Conservation (phyloP, 2,329 filamentous ascomycete genomes). For the Fusarium sp. region DNA sequence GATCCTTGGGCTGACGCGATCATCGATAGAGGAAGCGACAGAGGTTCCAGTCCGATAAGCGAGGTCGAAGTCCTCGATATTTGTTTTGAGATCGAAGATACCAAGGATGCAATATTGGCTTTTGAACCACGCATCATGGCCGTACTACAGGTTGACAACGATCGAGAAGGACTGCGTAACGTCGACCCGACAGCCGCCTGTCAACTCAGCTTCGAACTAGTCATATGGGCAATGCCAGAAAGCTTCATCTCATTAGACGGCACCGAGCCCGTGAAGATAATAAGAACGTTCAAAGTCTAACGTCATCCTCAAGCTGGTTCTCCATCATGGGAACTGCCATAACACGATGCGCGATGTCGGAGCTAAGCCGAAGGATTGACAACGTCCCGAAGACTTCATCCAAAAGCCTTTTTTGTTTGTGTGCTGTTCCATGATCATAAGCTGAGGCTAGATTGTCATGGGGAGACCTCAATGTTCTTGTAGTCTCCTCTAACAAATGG, state of each 20-base stretch:
- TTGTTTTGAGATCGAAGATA: not conserved
- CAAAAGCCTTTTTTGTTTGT: too few species aligned
- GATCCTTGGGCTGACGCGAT: not conserved
- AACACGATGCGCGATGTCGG: not conserved
- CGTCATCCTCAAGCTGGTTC: not conserved
- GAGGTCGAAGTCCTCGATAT: not conserved
- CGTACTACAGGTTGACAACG: not conserved
- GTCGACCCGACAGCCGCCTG: not conserved
- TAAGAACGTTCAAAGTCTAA: not conserved
- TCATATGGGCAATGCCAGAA: not conserved
- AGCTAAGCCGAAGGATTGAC: too few species aligned
- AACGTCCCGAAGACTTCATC: too few species aligned
- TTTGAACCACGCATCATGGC: not conserved
- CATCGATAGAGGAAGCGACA: not conserved
- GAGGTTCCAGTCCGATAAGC: not conserved
- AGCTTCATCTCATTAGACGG: not conserved
- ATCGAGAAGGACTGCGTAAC: not conserved
- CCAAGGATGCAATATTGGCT: not conserved
- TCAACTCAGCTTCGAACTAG: not conserved
- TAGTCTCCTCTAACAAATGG: too few species aligned
- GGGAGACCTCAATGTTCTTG: too few species aligned
- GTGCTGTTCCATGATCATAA: too few species aligned
- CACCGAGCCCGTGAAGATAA: fast-evolving
- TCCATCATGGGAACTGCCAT: not conserved
- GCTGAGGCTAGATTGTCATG: too few species aligned